Evolutionary conservation across 768 basidiomycete genomes (phyloP).

Genomic region (Coprinopsis cinerea): DNA sequence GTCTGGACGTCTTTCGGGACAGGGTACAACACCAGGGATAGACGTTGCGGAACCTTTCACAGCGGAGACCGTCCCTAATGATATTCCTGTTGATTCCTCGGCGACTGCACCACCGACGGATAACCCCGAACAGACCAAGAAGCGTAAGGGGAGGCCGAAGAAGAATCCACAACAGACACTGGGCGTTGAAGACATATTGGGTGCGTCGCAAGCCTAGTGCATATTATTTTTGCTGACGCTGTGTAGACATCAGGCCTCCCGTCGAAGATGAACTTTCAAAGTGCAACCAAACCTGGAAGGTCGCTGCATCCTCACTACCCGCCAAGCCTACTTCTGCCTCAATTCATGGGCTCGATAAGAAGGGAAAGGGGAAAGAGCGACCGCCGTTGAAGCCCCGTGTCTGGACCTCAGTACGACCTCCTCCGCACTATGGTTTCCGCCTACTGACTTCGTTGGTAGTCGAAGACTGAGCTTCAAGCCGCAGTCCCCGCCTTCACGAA

Average conservation of each 20-base stretch:
- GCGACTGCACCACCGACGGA: too few species aligned
- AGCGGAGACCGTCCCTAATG: too few species aligned
- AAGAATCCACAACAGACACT: background rate
- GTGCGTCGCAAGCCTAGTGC: background rate
- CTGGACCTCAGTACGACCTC: background rate
- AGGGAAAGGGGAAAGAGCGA: background rate
- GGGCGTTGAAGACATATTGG: background rate
- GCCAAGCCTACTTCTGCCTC: background rate
- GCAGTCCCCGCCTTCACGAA: background rate
- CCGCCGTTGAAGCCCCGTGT: background rate
- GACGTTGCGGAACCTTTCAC: too few species aligned
- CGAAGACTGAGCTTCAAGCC: background rate
- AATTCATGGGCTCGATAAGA: background rate
- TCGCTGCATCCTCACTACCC: background rate
- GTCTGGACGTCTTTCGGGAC: too few species aligned
- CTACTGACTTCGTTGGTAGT: background rate
- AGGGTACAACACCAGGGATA: too few species aligned
- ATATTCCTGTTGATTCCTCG: too few species aligned
- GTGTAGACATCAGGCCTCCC: background rate
- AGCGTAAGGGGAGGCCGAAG: background rate
- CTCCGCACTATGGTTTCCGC: background rate
- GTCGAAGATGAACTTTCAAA: background rate
- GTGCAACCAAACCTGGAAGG: slow-evolving; percentile 2
- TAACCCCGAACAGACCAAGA: too few species aligned
- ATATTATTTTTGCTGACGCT: background rate